Percentiles rank a stretch among this genome's conserved stretches.
These are phyloP conservation scores for Colletotrichum sp. DNA, from an alignment of 2,329 filamentous ascomycete species.

Conservation along the genomic window DNA sequence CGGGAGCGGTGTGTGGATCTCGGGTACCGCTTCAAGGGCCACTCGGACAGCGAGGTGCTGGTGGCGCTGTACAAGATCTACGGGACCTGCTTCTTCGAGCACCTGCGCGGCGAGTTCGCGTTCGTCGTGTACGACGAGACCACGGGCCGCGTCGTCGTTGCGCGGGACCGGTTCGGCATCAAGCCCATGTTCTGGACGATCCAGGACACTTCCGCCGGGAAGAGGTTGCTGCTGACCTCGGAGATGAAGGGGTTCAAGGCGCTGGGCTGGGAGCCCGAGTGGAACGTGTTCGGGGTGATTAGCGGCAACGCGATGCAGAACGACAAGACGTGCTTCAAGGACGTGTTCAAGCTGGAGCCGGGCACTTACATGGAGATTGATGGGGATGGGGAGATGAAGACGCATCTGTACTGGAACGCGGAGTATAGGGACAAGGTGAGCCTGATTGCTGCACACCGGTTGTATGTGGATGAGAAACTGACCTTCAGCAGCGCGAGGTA, in stretches of 20 bases:
- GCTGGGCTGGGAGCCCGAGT: constrained; percentile 55
- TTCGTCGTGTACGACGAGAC: constrained; percentile 53
- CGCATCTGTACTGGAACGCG: constrained; percentile 56
- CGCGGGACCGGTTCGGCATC: constrained; percentile 59
- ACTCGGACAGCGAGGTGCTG: constrained; percentile 56
- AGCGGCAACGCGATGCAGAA: constrained; percentile 46
- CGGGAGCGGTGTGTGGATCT: constrained; percentile 38
- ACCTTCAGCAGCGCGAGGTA: constrained; percentile 24
- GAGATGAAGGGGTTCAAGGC: constrained; percentile 59
- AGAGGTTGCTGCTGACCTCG: constrained; percentile 49
- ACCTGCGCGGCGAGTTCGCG: constrained; percentile 59
- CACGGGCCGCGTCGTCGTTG: constrained; percentile 46
- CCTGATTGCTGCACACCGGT: neutral
- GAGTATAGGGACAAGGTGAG: constrained; percentile 55
- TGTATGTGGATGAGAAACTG: neutral
- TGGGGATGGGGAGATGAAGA: constrained; percentile 36
- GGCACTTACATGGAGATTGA: constrained; percentile 46
- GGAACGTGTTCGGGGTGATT: constrained; percentile 52
- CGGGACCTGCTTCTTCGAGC: constrained; percentile 39
- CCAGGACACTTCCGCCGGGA: constrained; percentile 28
- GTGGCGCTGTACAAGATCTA: constrained; percentile 55
- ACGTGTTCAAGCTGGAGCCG: constrained; percentile 47
- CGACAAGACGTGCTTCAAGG: constrained; percentile 52
- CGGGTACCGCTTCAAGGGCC: constrained; percentile 47
- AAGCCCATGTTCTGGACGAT: constrained; percentile 59